A percentile compares a stretch with the other conserved stretches of the same genome.
These are phyloP conservation scores for Ascosphaera acerosa DNA, from an alignment of 2,329 filamentous ascomycete species.

Conservation along the genomic window DNA sequence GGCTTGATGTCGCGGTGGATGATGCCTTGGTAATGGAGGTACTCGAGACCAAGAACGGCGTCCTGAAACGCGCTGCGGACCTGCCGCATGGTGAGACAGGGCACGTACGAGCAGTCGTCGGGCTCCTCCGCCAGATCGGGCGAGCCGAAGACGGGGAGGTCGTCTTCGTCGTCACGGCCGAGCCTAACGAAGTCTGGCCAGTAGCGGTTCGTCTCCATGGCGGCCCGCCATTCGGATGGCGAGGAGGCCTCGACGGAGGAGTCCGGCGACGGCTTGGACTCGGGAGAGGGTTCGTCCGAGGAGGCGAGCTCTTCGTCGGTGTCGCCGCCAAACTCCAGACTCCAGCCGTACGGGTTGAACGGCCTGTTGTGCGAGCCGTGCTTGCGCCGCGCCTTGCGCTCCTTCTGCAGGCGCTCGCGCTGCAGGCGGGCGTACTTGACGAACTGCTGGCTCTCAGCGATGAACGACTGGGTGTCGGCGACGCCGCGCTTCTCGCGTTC, in stretches of 20 bases:
- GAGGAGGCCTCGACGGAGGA: constrained; percentile 28
- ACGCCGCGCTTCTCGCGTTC: constrained; percentile 51
- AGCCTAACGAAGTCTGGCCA: not conserved
- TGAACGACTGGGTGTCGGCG: constrained; percentile 35
- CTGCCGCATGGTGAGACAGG: constrained; percentile 67
- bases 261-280: constrained; percentile 28
- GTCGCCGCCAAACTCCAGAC: constrained; percentile 50
- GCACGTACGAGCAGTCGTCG: constrained; percentile 80
- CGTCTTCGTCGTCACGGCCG: not conserved
- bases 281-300: constrained; percentile 25
- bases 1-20: constrained; percentile 71
- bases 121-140: constrained; percentile 33
- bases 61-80: constrained; percentile 72
- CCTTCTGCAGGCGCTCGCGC: constrained; percentile 34
- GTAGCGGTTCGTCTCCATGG: constrained; percentile 54
- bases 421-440: constrained; percentile 18
- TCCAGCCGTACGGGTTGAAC: constrained; percentile 40
- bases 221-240: constrained; percentile 22
- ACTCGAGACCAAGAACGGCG: constrained; percentile 78
- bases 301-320: constrained; percentile 25
- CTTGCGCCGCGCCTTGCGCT: constrained; percentile 23
- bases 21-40: constrained; percentile 68
- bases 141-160: constrained; percentile 33
- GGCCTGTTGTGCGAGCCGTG: constrained; percentile 11
- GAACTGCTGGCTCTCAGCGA: constrained; percentile 20